phyloP scores from a whole-genome alignment of 1,284 basidiomycete genomes.

The Cutaneotrichosporon sp. region DNA sequence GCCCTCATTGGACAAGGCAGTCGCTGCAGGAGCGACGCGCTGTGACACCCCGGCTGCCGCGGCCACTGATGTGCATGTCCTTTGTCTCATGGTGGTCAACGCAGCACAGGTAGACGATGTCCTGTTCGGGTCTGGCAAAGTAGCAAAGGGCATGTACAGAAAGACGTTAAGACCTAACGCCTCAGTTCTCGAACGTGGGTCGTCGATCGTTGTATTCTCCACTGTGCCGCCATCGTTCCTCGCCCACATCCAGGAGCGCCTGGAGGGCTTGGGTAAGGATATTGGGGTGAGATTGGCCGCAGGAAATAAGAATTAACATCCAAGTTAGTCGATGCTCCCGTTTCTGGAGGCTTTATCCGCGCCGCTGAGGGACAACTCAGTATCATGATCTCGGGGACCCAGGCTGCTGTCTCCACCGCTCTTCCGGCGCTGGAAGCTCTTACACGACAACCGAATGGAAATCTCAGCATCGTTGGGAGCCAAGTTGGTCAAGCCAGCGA shows the following conservation, averaged over 20 bases:
- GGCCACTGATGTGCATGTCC: slow-evolving; percentile 26
- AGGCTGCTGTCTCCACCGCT: slow-evolving; percentile 24
- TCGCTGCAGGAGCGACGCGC: slow-evolving; percentile 21
- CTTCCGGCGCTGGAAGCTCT: slow-evolving; percentile 34
- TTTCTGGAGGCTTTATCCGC: slow-evolving; percentile 45
- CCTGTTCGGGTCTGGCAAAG: slow-evolving; percentile 30
- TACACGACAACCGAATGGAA: slow-evolving; percentile 31
- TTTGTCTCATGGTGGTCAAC: slow-evolving; percentile 46
- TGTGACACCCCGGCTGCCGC: slow-evolving; percentile 25
- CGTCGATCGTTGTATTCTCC: slow-evolving; percentile 45
- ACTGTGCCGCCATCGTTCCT: slow-evolving; percentile 45
- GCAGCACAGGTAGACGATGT: slow-evolving; percentile 38
- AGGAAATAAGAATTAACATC: neutral
- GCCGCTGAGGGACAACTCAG: slow-evolving; percentile 43
- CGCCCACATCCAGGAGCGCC: slow-evolving; percentile 24
- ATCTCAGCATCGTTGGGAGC: slow-evolving; percentile 31
- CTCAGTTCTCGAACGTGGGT: slow-evolving; percentile 13
- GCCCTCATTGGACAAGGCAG: slow-evolving; percentile 35
- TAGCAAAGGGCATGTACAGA: slow-evolving; percentile 26
- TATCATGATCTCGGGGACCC: slow-evolving; percentile 44
- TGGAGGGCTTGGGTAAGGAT: slow-evolving; percentile 31
- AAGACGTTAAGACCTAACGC: too few species aligned
- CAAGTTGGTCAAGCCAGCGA: slow-evolving; percentile 32
- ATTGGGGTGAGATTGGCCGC: slow-evolving; percentile 27
- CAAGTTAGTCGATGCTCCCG: slow-evolving; percentile 45